Evolutionary conservation across 1,284 basidiomycete species (phyloP), one percentile per base, ranked within the genome.

Genomic region (Malassezia obtusa): DNA sequence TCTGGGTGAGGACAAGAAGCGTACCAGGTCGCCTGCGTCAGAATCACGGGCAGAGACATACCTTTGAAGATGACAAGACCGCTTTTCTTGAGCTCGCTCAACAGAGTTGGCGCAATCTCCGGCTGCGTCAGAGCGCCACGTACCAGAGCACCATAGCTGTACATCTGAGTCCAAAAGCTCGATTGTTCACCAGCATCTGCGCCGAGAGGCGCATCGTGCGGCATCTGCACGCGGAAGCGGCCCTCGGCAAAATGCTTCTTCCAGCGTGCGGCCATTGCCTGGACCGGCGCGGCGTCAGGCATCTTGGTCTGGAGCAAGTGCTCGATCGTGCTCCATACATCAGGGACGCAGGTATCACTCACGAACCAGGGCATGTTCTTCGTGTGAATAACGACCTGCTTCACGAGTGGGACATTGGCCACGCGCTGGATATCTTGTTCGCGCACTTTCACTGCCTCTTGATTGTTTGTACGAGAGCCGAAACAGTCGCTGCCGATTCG

Each of bases 31-130:
- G 24, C 45, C 44, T 52, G 25, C 25, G 14, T 35, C 31, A 32
- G 15, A 8, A 31, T 21, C 39, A 33, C 28, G 8, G 11, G 2
- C 26, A 10, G 26, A 40, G 94, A 77, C 77, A 94, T 90, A 15
- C 91, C 91, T 81, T 96, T 98, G 79, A 96, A 94, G 53, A 98
- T 81, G 5, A 95, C 90, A 12, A 98, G 77, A 11, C 80, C 81
- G 56, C 86, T 59, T 45, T 63, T 77, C 8, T 56, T 47, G 47
- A 98, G 75, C 49, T 79, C 77, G 1, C 75, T 65, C 67, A 83
- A 81, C 9, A 92, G 75, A 21, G 76, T 77, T 0, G 81, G 80
- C 2, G 83, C 84, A 17, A 57, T 49, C 6, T 50, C 52, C 6
- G 62, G 60, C 64, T 67, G 60, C 49, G 31, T 38, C 32, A 40